Evolutionary conservation across 768 basidiomycete genomes (phyloP).

Genomic region (Leccinum olivaceopallidum): DNA sequence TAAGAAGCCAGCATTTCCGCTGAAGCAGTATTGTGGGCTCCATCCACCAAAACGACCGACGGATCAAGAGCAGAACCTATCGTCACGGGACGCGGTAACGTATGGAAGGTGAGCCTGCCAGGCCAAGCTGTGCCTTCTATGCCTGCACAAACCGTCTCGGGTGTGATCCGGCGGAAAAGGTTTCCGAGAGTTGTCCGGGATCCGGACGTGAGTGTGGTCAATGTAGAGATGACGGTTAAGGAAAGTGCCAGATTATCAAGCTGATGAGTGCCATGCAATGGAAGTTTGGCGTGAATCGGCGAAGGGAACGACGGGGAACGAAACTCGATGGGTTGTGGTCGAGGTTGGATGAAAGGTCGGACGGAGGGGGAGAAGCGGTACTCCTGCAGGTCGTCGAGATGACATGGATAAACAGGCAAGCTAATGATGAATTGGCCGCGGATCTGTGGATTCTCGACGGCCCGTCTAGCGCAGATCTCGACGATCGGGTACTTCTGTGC

Average conservation of each 20-base stretch:
- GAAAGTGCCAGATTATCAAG: constrained; percentile 80
- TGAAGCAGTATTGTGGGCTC: constrained; percentile 91
- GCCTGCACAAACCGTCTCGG: constrained; percentile 53
- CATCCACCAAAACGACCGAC: constrained; percentile 73
- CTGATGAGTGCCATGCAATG: constrained; percentile 82
- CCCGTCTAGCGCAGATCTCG: constrained; percentile 41
- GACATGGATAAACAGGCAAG: constrained; percentile 34
- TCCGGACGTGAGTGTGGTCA: constrained; percentile 43
- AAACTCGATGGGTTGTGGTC: constrained; percentile 44
- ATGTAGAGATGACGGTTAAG: constrained; percentile 55
- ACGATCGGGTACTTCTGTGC: constrained; percentile 57
- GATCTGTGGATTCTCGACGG: constrained; percentile 37
- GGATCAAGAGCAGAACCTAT: constrained; percentile 14
- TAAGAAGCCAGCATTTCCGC: constrained; percentile 67
- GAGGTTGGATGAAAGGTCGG: constrained; percentile 34
- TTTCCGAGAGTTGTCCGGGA: constrained; percentile 22
- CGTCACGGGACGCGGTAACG: constrained; percentile 24
- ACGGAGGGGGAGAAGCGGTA: constrained; percentile 35
- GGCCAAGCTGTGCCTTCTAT: constrained; percentile 69
- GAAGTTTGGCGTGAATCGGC: constrained; percentile 51
- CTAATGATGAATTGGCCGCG: constrained; percentile 44
- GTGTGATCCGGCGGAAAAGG: constrained; percentile 40
- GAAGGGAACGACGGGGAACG: constrained; percentile 44
- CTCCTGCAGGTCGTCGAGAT: constrained; percentile 31
- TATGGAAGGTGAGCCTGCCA: constrained; percentile 79